phyloP scores from a whole-genome alignment of 768 basidiomycete species.

The Lactarius sp. region DNA sequence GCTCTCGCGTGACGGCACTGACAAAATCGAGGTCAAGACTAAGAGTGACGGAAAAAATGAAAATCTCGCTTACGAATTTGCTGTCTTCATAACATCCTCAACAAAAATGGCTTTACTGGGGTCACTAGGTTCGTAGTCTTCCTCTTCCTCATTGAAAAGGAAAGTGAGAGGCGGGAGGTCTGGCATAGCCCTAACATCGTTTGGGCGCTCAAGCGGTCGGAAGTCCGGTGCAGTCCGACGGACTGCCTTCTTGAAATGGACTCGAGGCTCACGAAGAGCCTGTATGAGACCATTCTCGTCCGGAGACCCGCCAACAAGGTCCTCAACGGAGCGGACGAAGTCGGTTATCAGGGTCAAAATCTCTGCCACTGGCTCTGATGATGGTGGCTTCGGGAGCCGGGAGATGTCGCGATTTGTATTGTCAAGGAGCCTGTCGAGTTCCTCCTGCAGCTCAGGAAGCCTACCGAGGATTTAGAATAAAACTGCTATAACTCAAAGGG shows the following conservation, averaged over 20 bases:
- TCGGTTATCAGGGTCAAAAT: conserved; percentile 41
- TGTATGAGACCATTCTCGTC: conserved; percentile 50
- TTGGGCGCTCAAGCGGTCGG: conserved; percentile 38
- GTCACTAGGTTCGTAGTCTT: conserved; percentile 25
- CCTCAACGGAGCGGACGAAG: conserved; percentile 42
- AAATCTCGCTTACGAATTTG: conserved; percentile 38
- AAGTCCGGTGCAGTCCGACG: conserved; percentile 51
- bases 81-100: conserved; percentile 44
- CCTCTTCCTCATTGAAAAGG: conserved; percentile 40
- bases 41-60: background rate
- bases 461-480: conserved; percentile 33
- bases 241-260: conserved; percentile 44
- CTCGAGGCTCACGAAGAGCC: conserved; percentile 43
- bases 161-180: conserved; percentile 31
- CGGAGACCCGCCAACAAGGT: conserved; percentile 49
- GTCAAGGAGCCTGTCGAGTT: conserved; percentile 42
- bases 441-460: conserved; percentile 55
- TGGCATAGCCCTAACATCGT: background rate
- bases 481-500: background rate
- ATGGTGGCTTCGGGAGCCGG: conserved; percentile 45
- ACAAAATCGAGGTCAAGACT: background rate
- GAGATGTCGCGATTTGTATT: conserved; percentile 32
- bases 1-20: conserved; percentile 63
- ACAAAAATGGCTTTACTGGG: conserved; percentile 36
- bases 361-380: conserved; percentile 50